Evolutionary conservation across 176 grass and related monocot species (phyloP), one percentile per base, ranked within the genome.

Genomic region (Zoysia japonica): DNA sequence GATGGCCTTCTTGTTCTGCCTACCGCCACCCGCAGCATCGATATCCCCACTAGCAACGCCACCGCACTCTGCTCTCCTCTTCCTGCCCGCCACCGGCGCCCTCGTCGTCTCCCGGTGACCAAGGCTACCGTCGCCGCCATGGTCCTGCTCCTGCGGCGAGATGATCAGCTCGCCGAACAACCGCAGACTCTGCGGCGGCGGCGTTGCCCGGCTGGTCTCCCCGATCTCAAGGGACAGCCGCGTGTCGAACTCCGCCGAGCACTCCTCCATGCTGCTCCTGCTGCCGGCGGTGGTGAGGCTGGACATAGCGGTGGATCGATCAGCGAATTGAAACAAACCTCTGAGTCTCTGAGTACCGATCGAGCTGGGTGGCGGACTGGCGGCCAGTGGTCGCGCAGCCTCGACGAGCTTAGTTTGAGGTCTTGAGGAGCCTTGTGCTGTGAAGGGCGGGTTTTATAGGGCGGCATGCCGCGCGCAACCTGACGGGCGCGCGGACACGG

Each of bases 271-370:
- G 50, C 51, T 56, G 59, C 79, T 67, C 28, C 28, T 28, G 28
- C 28, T 28, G 14, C 76, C 64, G 39, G 62, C 72, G 4, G 81
- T 68, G 44, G 82, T 89, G 3, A 81, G 67, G 83, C 73, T 89
- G 6, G 78, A 89, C 87, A 89, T 89, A 65, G 67, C 39, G 45
- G 38, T 6, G 5, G 5, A 57, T 9, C 1, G 11, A 68, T 45
- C 28, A 28, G 28, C 28, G 28, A 28, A 40, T 3, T 45, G 7
- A 2, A 50, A 50, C 48, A 11, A 10, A 11, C 52, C 15, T 17
- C 52, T 4, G 17, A 13, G 28, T 28, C 28, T 28, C 28, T 28
- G 28, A 28, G 28, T 55, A 2, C 48, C 3, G 12, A 57, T 28
- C 4, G 15, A 57, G 54, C 54, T 57, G 54, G 16, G 14, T n/a